Evolutionary conservation across 176 grass and related monocot species (phyloP).

Genomic region (Rhipidocladum racemiflorum): DNA sequence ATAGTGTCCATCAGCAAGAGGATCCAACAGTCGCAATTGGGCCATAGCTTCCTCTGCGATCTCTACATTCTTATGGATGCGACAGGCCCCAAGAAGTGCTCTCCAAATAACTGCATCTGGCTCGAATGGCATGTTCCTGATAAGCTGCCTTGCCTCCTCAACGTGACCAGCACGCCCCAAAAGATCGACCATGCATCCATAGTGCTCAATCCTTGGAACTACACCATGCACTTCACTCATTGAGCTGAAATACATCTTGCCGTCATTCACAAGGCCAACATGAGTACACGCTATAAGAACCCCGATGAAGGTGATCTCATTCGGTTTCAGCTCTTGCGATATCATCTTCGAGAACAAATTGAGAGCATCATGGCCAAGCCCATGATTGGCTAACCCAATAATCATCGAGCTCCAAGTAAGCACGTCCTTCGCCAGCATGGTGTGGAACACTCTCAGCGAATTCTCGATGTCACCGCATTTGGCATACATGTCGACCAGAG

Average conservation of each 20-base stretch:
- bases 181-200: constrained; percentile 72
- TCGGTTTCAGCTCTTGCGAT: constrained; percentile 45
- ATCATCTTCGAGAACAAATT: constrained; percentile 59
- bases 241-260: constrained; percentile 53
- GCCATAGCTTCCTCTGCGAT: constrained; percentile 63
- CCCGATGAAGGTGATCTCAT: constrained; percentile 64
- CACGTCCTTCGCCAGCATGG: constrained; percentile 48
- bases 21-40: constrained; percentile 50
- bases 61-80: constrained; percentile 66
- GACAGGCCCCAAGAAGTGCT: constrained; percentile 67
- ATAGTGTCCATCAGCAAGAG: constrained; percentile 61
- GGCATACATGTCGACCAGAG: constrained; percentile 82
- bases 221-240: constrained; percentile 48
- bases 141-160: constrained; percentile 55
- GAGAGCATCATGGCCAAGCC: constrained; percentile 54
- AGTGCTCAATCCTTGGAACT: constrained; percentile 53
- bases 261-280: constrained; percentile 60
- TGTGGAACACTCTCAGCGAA: constrained; percentile 29
- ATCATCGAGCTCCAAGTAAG: constrained; percentile 67
- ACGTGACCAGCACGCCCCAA: constrained; percentile 59
- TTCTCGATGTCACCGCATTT: constrained; percentile 75
- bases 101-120: constrained; percentile 68
- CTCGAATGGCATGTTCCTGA: constrained; percentile 52
- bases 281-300: constrained; percentile 61
- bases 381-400: constrained; percentile 64